These are phyloP conservation scores for Neurospora sp. DNA, from an alignment of 2,329 filamentous ascomycete genomes.

Conservation along the genomic window DNA sequence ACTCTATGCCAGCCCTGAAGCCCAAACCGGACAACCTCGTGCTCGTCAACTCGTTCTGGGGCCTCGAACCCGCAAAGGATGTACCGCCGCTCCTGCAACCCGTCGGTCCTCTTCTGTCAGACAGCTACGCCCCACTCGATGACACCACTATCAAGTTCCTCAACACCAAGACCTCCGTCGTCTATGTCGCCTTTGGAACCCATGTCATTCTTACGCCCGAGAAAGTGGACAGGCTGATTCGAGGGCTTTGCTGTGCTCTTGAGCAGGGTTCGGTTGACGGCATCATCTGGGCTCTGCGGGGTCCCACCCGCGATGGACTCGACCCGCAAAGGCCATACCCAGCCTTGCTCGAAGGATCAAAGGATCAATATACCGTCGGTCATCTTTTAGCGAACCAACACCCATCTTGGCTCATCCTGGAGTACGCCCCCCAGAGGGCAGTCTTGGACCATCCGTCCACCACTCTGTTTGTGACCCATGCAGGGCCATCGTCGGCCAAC, in stretches of 20 bases:
- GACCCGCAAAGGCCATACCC: background rate
- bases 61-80: slow-evolving; percentile 31
- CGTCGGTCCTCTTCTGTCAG: slow-evolving; percentile 30
- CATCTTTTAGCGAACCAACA: slow-evolving; percentile 22
- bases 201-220: slow-evolving; percentile 25
- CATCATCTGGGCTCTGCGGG: slow-evolving; percentile 26
- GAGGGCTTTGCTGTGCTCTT: slow-evolving; percentile 4
- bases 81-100: slow-evolving; percentile 28
- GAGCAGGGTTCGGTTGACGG: slow-evolving; percentile 25
- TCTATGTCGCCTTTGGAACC: slow-evolving; percentile 33
- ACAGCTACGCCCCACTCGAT: slow-evolving; percentile 24
- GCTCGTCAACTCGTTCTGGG: slow-evolving; percentile 34
- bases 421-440: slow-evolving; percentile 31
- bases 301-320: too few species aligned
- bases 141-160: slow-evolving; percentile 21
- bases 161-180: slow-evolving; percentile 19
- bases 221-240: slow-evolving; percentile 19
- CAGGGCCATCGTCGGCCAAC: slow-evolving; percentile 30
- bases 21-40: slow-evolving; percentile 31
- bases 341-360: background rate
- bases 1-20: slow-evolving; percentile 18
- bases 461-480: slow-evolving; percentile 30
- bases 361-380: slow-evolving; percentile 6
- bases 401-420: slow-evolving; percentile 20
- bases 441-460: slow-evolving; percentile 26